Conservation (phyloP, 2,329 filamentous ascomycete genomes). For the Fusarium sp. region DNA sequence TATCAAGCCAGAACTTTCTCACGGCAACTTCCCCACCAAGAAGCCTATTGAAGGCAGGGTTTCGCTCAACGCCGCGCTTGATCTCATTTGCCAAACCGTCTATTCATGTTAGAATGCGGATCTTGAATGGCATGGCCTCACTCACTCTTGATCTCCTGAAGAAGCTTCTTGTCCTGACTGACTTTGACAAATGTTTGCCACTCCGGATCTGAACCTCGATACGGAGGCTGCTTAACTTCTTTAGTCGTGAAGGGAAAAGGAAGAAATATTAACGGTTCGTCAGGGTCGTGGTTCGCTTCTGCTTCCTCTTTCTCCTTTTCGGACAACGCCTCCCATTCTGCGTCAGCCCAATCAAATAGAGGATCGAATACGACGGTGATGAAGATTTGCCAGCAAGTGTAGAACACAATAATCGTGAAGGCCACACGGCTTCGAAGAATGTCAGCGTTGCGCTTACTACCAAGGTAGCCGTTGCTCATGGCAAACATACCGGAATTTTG, state of each 20-base stretch:
- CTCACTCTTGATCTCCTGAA: slow-evolving; percentile 62
- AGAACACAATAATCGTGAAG: slow-evolving; percentile 51
- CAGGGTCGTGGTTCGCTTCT: slow-evolving; percentile 57
- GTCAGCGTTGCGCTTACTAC: slow-evolving; percentile 21
- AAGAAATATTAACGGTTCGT: slow-evolving; percentile 65
- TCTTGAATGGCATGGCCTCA: not conserved
- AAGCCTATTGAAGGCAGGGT: slow-evolving; percentile 56
- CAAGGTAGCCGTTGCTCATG: not conserved
- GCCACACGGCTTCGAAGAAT: slow-evolving; percentile 42
- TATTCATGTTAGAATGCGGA: slow-evolving; percentile 36
- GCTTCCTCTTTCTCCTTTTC: slow-evolving; percentile 59
- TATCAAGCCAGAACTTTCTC: slow-evolving; percentile 69
- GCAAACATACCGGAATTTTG: slow-evolving; percentile 48
- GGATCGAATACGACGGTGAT: slow-evolving; percentile 60
- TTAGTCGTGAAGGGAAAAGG: slow-evolving; percentile 71
- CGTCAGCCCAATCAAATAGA: slow-evolving; percentile 57
- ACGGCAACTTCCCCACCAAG: slow-evolving; percentile 63
- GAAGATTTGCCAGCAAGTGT: slow-evolving; percentile 60
- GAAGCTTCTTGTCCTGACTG: slow-evolving; percentile 63
- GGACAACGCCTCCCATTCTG: slow-evolving; percentile 57
- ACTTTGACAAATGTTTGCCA: slow-evolving; percentile 71
- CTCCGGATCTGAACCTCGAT: slow-evolving; percentile 70
- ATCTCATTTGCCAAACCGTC: slow-evolving; percentile 53
- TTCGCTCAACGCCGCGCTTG: slow-evolving; percentile 54
- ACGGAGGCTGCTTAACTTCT: slow-evolving; percentile 61